phyloP scores from a whole-genome alignment of 371 early-diverging fungal genomes.

The Mucor indicus region DNA sequence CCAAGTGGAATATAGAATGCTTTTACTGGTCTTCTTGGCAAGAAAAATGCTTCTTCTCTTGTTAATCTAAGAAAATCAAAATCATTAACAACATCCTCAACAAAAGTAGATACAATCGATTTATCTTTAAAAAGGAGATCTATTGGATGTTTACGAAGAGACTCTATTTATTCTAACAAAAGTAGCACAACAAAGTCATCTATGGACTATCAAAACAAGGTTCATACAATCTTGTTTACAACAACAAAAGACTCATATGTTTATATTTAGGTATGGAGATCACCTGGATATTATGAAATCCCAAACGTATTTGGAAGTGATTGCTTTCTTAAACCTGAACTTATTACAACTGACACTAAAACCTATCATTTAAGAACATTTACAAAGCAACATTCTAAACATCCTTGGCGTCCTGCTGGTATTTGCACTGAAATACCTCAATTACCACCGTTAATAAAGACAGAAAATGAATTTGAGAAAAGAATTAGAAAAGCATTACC shows the following conservation, averaged over 20 bases:
- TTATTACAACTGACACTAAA: constrained; percentile 19
- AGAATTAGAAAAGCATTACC: constrained; percentile 44
- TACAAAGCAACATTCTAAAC: constrained; percentile 42
- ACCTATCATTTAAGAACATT: constrained; percentile 29
- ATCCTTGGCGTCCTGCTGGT: constrained; percentile 46
- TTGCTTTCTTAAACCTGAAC: constrained; percentile 43
- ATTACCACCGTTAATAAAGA: constrained; percentile 34
- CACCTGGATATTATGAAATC: constrained; percentile 45
- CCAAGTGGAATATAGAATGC: no score
- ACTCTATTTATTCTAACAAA: constrained; percentile 20
- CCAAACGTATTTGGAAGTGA: constrained; percentile 45
- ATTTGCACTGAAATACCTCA: constrained; percentile 38
- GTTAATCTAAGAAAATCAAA: constrained; percentile 38
- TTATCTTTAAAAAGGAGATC: constrained; percentile 43
- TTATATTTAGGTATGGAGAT: constrained; percentile 40
- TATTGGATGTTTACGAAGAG: constrained; percentile 44
- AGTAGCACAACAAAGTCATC: constrained; percentile 14
- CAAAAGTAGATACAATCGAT: constrained; percentile 27
- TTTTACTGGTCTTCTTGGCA: no score
- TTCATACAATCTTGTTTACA: background rate
- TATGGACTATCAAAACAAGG: background rate
- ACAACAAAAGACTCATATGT: no score
- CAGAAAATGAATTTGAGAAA: constrained; percentile 41
- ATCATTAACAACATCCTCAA: constrained; percentile 32
- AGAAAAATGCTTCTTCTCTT: no score